Base-by-base conservation (phyloP, 257 asterid genomes). In the Capsicum baccatum region DNA sequence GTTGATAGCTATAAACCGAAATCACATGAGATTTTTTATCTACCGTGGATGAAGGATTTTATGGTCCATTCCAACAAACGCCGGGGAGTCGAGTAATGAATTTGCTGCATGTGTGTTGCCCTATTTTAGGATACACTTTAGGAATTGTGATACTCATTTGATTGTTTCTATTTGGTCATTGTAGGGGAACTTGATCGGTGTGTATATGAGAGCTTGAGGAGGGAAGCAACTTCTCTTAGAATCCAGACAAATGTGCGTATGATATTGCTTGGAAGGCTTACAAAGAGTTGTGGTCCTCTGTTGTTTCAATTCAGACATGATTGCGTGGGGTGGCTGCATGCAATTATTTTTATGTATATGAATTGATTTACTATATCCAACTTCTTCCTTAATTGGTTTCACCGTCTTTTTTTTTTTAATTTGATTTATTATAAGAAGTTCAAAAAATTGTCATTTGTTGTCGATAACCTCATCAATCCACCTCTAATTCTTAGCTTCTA, bases 241-340 rank as follows among this genome's bases (percentile, higher is more conserved):
- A 95, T 97, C 87, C 99, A 97, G 90, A 92, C 85, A 88, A 89
- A 89, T 87, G 64, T 92, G 84, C 95, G 99, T 80, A 95, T 90
- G 99, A 92, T 91, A 87, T 93, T 89, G 94, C 97, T 64, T 91
- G 97, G 87, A 97, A 95, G 90, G 92, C 94, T 70, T 97, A 92
- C 89, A 91, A 85, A 86, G 97, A 91, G 84, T 87, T 88, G 80
- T 89, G 80, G 92, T 89, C 89, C 16, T 91, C 98, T 84, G 95
- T 97, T 85, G 85, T 93, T 84, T 90, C 92, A 69, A 85, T 97
- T 90, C 98, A 97, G 92, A 87, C 96, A 63, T 98, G 99, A 83
- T 88, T 97, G 91, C 96, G 98, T 78, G 98, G 99, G 63, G 93
- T 97, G 98, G 95, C 95, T 88, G 97, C 99, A 59, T 93, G 97